Conservation (phyloP, 2,329 filamentous ascomycete species). For the Talaromyces sp. region DNA sequence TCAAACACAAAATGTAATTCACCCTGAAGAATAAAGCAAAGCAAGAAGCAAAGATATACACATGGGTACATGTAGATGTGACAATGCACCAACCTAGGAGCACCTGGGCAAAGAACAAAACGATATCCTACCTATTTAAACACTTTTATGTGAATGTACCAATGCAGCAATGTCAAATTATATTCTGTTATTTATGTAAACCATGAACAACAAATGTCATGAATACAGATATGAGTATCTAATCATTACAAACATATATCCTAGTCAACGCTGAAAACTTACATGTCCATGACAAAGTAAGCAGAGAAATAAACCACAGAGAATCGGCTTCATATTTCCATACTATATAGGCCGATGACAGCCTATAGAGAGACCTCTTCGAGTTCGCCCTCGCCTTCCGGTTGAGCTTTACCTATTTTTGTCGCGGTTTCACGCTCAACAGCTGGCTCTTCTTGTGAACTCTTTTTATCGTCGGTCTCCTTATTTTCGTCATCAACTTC, state of each 20-base stretch:
- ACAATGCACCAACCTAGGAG: too few relatives aligned
- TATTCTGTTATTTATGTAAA: neutral
- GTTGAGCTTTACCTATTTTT: conserved; percentile 8
- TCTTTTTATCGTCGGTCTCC: conserved; percentile 7
- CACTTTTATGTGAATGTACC: too few relatives aligned
- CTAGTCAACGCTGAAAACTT: neutral
- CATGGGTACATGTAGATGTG: too few relatives aligned
- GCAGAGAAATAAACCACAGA: neutral
- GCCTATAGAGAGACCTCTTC: conserved; percentile 21
- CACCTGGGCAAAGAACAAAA: too few relatives aligned
- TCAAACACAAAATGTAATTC: too few relatives aligned
- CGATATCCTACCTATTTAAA: too few relatives aligned
- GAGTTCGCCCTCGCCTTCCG: conserved; percentile 18
- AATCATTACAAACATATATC: conserved; percentile 8
- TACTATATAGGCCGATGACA: neutral
- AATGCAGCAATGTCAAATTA: neutral
- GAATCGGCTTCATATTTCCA: neutral
- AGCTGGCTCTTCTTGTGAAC: conserved; percentile 9
- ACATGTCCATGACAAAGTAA: conserved; percentile 3
- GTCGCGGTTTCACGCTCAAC: neutral
- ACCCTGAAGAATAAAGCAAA: neutral
- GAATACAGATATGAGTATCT: conserved; percentile 2
- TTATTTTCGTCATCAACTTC: conserved; percentile 15
- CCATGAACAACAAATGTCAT: neutral
- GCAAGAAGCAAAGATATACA: neutral